Percentiles rank a stretch among this genome's conserved stretches.
Evolutionary conservation across 2,329 filamentous ascomycete genomes (phyloP).

Genomic region (Venturiaceae sp.): DNA sequence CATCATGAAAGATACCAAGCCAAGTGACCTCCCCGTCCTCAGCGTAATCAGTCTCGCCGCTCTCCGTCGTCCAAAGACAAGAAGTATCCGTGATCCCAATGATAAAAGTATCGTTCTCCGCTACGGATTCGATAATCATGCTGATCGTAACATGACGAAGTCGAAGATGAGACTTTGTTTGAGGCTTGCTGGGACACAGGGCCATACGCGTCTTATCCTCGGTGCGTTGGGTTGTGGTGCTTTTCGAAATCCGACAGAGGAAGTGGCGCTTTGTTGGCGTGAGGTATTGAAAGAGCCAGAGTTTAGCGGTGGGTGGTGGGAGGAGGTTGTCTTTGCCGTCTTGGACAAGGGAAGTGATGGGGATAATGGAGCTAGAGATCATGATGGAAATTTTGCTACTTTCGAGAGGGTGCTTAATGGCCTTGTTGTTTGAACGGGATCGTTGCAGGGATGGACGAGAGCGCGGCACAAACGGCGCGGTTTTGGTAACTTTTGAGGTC

Average conservation of each 20-base stretch:
- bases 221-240: constrained; percentile 62
- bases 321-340: constrained; percentile 56
- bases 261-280: constrained; percentile 54
- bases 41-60: constrained; percentile 45
- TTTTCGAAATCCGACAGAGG: constrained; percentile 51
- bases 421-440: neutral
- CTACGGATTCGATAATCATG: constrained; percentile 14
- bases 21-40: constrained; percentile 50
- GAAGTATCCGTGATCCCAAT: neutral
- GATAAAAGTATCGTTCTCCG: neutral
- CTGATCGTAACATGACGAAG: constrained; percentile 46
- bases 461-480: no score
- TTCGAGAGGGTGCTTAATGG: constrained; percentile 26
- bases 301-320: constrained; percentile 54
- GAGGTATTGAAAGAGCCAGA: constrained; percentile 52
- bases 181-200: constrained; percentile 46
- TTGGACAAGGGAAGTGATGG: constrained; percentile 25
- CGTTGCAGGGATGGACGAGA: no score
- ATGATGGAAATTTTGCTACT: constrained; percentile 40
- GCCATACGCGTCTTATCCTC: constrained; percentile 51
- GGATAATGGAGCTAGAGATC: constrained; percentile 17
- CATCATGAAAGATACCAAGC: constrained; percentile 31
- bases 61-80: constrained; percentile 15
- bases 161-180: constrained; percentile 54
- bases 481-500: no score